These are phyloP conservation scores for Fusarium caatingaense DNA, from an alignment of 2,329 filamentous ascomycete genomes.

Conservation along the genomic window DNA sequence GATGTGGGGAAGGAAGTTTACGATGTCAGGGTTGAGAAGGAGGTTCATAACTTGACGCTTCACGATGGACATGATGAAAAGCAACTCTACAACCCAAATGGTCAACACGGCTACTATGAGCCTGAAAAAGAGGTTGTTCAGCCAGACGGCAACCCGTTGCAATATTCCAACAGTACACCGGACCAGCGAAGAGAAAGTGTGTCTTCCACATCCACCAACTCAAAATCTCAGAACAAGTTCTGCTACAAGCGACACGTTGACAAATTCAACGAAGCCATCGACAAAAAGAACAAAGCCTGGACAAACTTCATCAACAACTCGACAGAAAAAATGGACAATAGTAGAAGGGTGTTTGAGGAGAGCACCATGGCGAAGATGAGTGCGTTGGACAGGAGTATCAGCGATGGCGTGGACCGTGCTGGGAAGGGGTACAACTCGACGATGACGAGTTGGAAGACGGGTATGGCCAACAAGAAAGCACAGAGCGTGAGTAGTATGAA, in stretches of 20 bases:
- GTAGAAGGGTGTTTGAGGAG: conserved; percentile 22
- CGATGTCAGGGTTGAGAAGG: not conserved
- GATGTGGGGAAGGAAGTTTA: conserved; percentile 14
- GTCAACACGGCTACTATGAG: not conserved
- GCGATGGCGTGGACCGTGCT: conserved; percentile 4
- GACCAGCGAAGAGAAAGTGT: not conserved
- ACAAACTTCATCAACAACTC: conserved; percentile 16
- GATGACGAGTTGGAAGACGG: conserved; percentile 5
- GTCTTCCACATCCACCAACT: not conserved
- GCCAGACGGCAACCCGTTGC: rapidly evolving
- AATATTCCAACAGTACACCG: not conserved
- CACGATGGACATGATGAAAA: conserved; percentile 17
- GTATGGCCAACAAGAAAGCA: conserved; percentile 7
- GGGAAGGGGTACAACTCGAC: conserved; percentile 6
- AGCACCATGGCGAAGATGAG: not conserved
- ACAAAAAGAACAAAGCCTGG: conserved; percentile 36
- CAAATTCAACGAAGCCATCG: conserved; percentile 26
- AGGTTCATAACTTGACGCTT: conserved; percentile 1
- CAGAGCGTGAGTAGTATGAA: conserved; percentile 19
- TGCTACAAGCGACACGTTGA: conserved; percentile 12
- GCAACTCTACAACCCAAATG: conserved; percentile 2
- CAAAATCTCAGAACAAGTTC: not conserved
- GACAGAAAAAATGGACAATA: not conserved
- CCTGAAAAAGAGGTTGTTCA: not conserved
- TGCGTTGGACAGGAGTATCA: conserved; percentile 16